A percentile compares a stretch with the other conserved stretches of the same genome.
phyloP scores from a whole-genome alignment of 495 filamentous ascomycete genomes.

The Hamigera avellanea region DNA sequence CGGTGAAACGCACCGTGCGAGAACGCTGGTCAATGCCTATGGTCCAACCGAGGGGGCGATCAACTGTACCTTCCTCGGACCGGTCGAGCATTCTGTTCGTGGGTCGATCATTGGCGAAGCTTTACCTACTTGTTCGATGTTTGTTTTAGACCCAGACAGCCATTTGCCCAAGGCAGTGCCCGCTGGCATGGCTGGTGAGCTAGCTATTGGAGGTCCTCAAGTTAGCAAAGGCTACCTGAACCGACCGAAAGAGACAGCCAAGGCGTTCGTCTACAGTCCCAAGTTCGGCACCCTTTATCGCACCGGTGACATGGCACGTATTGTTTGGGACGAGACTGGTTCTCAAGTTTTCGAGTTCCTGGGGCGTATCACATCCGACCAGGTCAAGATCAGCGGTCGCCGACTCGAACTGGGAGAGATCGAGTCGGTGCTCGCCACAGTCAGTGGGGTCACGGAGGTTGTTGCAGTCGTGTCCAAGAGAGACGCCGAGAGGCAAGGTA shows the following conservation, averaged over 20 bases:
- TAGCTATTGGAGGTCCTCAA: constrained; percentile 33
- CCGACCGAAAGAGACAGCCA: constrained; percentile 23
- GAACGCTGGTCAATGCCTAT: no score
- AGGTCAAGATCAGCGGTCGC: constrained; percentile 86
- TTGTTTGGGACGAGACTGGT: constrained; percentile 27
- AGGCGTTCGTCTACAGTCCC: constrained; percentile 26
- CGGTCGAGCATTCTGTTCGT: constrained; percentile 11
- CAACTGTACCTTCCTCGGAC: no score
- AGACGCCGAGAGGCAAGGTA: constrained; percentile 7
- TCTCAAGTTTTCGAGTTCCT: constrained; percentile 38
- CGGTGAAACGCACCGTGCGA: no score
- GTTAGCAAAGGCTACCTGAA: constrained; percentile 35
- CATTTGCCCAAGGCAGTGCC: constrained; percentile 21
- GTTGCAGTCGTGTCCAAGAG: constrained; percentile 9
- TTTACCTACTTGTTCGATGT: constrained; percentile 17
- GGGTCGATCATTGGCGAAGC: constrained; percentile 25
- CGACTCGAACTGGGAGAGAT: constrained; percentile 85
- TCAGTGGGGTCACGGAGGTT: constrained; percentile 9
- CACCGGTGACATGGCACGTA: constrained; percentile 60
- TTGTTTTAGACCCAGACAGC: constrained; percentile 16
- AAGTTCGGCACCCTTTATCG: constrained; percentile 47
- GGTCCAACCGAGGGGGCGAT: no score
- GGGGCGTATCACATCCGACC: constrained; percentile 64
- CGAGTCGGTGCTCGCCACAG: constrained; percentile 31
- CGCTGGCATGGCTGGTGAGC: constrained; percentile 30